Base-by-base conservation (phyloP, 768 basidiomycete species). In the Mrakia gelida region DNA sequence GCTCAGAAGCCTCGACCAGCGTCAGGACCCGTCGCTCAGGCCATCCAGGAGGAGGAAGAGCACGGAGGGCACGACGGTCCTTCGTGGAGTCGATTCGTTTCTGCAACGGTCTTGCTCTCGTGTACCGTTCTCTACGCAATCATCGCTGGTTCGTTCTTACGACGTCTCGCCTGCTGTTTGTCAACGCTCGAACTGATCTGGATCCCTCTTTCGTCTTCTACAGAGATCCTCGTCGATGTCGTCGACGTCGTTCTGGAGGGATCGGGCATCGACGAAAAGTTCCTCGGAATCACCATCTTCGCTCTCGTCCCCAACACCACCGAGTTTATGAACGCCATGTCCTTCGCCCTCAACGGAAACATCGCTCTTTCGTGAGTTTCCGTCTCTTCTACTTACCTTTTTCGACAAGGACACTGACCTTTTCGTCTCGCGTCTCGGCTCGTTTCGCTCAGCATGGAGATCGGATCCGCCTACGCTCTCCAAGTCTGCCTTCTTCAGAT, bases 221-320 rank as follows among this genome's bases (percentile, higher is more conserved):
- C 84, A 97, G 97, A 99, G 83, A 87, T 99, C 76, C 88, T 99
- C 59, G 90, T 98, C 49, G 92, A 96, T 79, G 94, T 98, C 13
- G 95, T 99, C 13, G 97, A 99, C 83, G 92, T 94, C 61, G 90
- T 98, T 16, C 87, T 99, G 30, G 86, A 92, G 81, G 94, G 90
- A 32, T 94, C 94, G 0, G 93, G 93, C 2, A 93, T 98, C 41
- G 93, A 97, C 77, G 97, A 98, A 83, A 99, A 99, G 83, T 95
- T 98, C 87, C 88, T 99, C 43, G 97, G 97, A 73, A 88, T 99
- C 79, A 98, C 95, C 0, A 88, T 99, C 15, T 98, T 99, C 82
- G 97, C 97, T 11, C 89, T 99, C 45, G 95, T 98, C 0, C 97
- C 97, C 6, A 99, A 99, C 83, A 97, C 95, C 5, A 98, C 97